Conservation (phyloP, 2,329 filamentous ascomycete species). For the Scedosporium minutisporum region DNA sequence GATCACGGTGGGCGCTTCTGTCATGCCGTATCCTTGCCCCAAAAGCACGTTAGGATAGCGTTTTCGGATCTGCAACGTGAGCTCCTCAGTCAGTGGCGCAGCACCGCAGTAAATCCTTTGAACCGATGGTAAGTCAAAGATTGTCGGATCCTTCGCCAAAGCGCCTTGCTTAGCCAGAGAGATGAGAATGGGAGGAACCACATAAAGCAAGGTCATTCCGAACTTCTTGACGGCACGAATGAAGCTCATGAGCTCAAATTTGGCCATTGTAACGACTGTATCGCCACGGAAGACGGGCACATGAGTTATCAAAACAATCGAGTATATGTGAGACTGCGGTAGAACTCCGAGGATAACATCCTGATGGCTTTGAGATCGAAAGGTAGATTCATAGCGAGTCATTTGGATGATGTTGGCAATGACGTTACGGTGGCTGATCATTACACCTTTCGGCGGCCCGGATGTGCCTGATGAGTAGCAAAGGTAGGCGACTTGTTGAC, state of each 20-base stretch:
- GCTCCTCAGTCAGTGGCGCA: slow-evolving; percentile 5
- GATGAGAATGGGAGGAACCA: slow-evolving; percentile 1
- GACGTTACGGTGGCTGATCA: slow-evolving; percentile 5
- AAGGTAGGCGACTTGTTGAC: neutral
- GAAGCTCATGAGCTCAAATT: neutral
- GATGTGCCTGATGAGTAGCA: slow-evolving; percentile 3
- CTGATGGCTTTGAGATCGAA: neutral
- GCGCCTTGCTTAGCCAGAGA: neutral
- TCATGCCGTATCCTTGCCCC: slow-evolving; percentile 8
- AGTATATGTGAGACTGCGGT: slow-evolving; percentile 5
- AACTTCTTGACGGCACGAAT: neutral
- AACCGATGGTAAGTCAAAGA: slow-evolving; percentile 2
- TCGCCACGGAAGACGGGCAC: neutral
- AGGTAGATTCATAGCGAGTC: neutral
- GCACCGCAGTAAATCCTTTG: slow-evolving; percentile 5
- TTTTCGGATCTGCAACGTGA: slow-evolving; percentile 1
- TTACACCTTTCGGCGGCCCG: slow-evolving; percentile 4
- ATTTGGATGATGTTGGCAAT: slow-evolving; percentile 8
- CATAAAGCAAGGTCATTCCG: slow-evolving; percentile 1
- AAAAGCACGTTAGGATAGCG: slow-evolving; percentile 4
- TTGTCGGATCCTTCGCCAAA: slow-evolving; percentile 1
- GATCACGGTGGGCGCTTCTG: slow-evolving; percentile 4
- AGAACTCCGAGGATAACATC: slow-evolving; percentile 5
- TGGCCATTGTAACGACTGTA: neutral
- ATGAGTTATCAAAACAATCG: neutral